Conservation (phyloP, 257 asterid species). For the Nicotiana benthamiana region DNA sequence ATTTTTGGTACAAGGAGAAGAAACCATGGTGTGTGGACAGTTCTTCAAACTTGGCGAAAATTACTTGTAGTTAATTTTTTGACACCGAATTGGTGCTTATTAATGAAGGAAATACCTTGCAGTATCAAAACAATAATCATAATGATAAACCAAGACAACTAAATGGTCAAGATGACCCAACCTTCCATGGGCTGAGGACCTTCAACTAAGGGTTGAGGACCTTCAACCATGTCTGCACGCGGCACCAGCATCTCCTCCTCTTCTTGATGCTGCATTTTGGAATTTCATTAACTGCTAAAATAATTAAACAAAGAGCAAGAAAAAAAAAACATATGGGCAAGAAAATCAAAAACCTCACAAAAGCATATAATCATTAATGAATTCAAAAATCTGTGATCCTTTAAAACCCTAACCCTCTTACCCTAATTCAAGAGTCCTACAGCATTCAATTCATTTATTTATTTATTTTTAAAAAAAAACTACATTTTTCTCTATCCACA, state of each 20-base stretch:
- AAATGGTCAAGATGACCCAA: slow-evolving; percentile 2
- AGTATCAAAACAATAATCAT: too few species aligned
- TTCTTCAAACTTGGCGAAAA: too few species aligned
- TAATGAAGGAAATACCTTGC: too few species aligned
- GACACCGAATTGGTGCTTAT: too few species aligned
- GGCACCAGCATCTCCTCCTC: slow-evolving; percentile 96
- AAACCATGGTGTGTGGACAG: background rate
- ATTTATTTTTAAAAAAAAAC: too few species aligned
- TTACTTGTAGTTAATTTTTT: too few species aligned
- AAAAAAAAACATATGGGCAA: too few species aligned
- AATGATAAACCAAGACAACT: background rate
- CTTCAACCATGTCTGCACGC: slow-evolving; percentile 66
- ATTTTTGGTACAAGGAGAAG: background rate
- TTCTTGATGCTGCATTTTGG: slow-evolving; percentile 54
- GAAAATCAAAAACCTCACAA: too few species aligned
- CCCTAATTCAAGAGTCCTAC: slow-evolving; percentile 7
- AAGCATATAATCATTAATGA: too few species aligned
- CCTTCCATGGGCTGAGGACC: slow-evolving; percentile 99
- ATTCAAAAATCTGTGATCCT: background rate
- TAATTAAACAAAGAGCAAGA: too few species aligned
- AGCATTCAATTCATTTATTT: background rate
- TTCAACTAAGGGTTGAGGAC: slow-evolving; percentile 79
- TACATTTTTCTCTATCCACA: too few species aligned
- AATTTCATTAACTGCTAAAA: background rate
- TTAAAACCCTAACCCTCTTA: slow-evolving; percentile 13